These are phyloP conservation scores for Colletotrichum sublineola DNA, from an alignment of 2,329 filamentous ascomycete species.

Conservation along the genomic window DNA sequence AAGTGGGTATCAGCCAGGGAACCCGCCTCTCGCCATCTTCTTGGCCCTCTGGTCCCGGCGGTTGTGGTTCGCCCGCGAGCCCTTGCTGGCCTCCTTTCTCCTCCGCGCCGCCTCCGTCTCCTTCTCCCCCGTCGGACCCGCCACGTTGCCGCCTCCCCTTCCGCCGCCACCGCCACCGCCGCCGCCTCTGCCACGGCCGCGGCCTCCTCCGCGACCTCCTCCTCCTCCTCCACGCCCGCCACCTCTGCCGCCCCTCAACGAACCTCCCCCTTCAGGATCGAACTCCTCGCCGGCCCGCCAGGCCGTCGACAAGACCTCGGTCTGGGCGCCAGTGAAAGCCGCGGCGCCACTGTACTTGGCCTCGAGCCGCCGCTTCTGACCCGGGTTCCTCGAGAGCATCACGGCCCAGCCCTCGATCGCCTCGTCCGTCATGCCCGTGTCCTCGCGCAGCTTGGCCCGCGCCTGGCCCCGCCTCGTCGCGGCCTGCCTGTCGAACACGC, in stretches of 20 bases:
- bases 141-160: conserved; percentile 70
- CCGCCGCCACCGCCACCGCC: conserved; percentile 61
- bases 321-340: conserved; percentile 75
- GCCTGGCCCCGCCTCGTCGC: conserved; percentile 75
- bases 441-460: conserved; percentile 74
- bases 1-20: conserved; percentile 48
- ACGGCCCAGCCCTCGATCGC: conserved; percentile 94
- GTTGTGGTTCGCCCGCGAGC: conserved; percentile 87
- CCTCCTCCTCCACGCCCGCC: conserved; percentile 63
- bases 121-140: conserved; percentile 75
- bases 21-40: conserved; percentile 71
- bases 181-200: conserved; percentile 61
- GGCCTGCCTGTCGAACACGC: conserved; percentile 78
- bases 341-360: conserved; percentile 66
- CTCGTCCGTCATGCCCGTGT: conserved; percentile 93
- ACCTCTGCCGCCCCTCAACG: conserved; percentile 59
- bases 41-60: conserved; percentile 77
- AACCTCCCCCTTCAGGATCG: conserved; percentile 60
- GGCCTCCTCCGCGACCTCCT: conserved; percentile 59
- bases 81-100: conserved; percentile 86
- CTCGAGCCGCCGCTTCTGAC: conserved; percentile 77
- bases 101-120: conserved; percentile 79
- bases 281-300: conserved; percentile 73
- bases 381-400: conserved; percentile 82
- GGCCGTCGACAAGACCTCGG: conserved; percentile 73